phyloP scores from a whole-genome alignment of 805 yeast species.

The Wickerhamomyces subpelliculosus region DNA sequence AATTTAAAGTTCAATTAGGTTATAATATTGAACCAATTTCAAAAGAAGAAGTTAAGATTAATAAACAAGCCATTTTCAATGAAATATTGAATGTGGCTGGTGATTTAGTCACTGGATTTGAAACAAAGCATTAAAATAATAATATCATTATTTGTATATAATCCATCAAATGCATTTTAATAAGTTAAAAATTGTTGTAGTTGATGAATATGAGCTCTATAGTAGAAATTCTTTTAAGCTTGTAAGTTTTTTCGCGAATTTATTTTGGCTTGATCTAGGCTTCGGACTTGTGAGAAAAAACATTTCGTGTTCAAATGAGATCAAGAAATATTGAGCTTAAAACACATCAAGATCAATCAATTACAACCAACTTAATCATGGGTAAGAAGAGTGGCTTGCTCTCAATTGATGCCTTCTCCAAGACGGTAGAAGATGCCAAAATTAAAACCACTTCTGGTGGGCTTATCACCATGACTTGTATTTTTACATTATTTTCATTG shows the following conservation, averaged over 20 bases:
- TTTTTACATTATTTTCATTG: conserved; percentile 52
- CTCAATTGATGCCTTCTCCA: conserved; percentile 83
- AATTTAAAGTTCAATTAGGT: conserved; percentile 75
- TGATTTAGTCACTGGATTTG: conserved; percentile 44
- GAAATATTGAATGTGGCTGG: conserved; percentile 70
- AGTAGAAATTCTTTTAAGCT: too few species aligned
- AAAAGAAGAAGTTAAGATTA: conserved; percentile 47
- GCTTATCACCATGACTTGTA: conserved; percentile 68
- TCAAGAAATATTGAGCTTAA: too few species aligned
- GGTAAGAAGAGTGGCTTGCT: conserved; percentile 26
- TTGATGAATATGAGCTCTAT: too few species aligned
- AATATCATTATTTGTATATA: neutral
- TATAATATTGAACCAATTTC: conserved; percentile 61
- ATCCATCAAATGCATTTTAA: neutral
- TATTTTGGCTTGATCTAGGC: too few species aligned
- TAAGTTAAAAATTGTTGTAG: neutral
- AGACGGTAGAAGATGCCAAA: conserved; percentile 90
- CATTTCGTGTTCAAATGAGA: neutral
- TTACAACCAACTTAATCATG: too few species aligned
- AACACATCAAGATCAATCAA: neutral
- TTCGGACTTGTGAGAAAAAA: too few species aligned
- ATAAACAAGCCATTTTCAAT: conserved; percentile 63
- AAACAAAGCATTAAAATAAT: conserved; percentile 1
- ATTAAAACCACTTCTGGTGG: conserved; percentile 90
- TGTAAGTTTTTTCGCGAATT: too few species aligned